Evolutionary conservation across 495 filamentous ascomycete species (phyloP).

Genomic region (Trypethelium eluteriae): DNA sequence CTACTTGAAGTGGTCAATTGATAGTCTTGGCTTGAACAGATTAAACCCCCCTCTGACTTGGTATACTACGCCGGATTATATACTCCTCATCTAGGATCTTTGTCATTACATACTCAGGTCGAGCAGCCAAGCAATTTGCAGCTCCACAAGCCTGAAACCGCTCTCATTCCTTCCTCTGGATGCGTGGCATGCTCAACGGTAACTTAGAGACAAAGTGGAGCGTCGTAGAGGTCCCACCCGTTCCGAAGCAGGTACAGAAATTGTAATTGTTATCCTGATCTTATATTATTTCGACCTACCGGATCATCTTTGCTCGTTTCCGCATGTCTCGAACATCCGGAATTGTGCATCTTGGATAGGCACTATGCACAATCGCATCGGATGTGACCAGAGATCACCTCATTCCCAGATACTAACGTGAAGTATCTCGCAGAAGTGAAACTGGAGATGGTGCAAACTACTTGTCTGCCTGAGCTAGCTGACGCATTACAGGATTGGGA

Average conservation of each 20-base stretch:
- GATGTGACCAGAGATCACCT: not conserved
- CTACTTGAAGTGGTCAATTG: not conserved
- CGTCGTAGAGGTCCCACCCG: not conserved
- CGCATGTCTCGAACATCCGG: not conserved
- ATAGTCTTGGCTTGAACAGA: not conserved
- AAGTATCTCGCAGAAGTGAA: not conserved
- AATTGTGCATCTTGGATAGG: not conserved
- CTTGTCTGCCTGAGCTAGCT: not conserved
- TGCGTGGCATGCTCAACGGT: constrained; percentile 3
- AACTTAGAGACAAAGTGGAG: not conserved
- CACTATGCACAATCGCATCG: not conserved
- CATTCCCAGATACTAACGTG: not conserved
- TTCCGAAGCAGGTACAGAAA: not conserved
- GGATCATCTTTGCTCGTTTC: not conserved
- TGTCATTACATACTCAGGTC: not conserved
- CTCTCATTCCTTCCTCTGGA: constrained; percentile 2
- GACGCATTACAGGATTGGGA: not conserved
- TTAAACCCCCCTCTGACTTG: too few relatives aligned
- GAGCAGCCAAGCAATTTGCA: not conserved
- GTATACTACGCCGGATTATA: not conserved
- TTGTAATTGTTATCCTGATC: not conserved
- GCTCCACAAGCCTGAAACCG: constrained; percentile 1
- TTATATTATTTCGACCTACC: not conserved
- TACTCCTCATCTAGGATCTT: not conserved
- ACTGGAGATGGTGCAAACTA: not conserved